phyloP scores from a whole-genome alignment of 441 rosid species.

The Populus hybrid region DNA sequence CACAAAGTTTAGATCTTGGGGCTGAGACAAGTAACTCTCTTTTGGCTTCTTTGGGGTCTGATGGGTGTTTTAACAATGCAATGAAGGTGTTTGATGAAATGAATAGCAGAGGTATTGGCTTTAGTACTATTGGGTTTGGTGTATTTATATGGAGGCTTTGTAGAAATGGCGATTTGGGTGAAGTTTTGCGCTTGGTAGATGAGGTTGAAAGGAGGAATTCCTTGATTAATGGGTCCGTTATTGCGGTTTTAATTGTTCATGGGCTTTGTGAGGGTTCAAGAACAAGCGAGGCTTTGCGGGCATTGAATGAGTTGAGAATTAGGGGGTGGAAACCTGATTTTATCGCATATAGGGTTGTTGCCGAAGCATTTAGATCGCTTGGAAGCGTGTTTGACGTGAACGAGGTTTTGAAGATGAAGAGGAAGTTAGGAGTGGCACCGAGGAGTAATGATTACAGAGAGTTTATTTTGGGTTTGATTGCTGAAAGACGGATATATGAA shows the following conservation, averaged over 20 bases:
- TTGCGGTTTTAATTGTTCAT: slow-evolving; percentile 63
- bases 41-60: slow-evolving; percentile 57
- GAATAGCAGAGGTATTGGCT: slow-evolving; percentile 40
- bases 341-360: slow-evolving; percentile 77
- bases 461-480: slow-evolving; percentile 57
- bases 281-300: slow-evolving; percentile 51
- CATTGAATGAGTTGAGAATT: slow-evolving; percentile 65
- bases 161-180: slow-evolving; percentile 30
- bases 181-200: slow-evolving; percentile 49
- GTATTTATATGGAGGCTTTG: slow-evolving; percentile 64
- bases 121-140: slow-evolving; percentile 73
- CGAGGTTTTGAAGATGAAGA: slow-evolving; percentile 69
- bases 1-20: slow-evolving; percentile 35
- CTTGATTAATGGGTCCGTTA: slow-evolving; percentile 61
- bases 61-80: slow-evolving; percentile 48
- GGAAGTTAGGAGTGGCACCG: slow-evolving; percentile 91
- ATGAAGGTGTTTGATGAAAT: slow-evolving; percentile 65
- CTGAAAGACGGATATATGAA: slow-evolving; percentile 49
- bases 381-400: slow-evolving; percentile 59
- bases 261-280: slow-evolving; percentile 69
- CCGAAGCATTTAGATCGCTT: slow-evolving; percentile 55
- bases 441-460: slow-evolving; percentile 67
- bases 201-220: slow-evolving; percentile 34
- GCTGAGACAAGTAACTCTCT: slow-evolving; percentile 60
- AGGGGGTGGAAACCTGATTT: slow-evolving; percentile 84